A percentile compares a stretch with the other conserved stretches of the same genome.
These are phyloP conservation scores for Epichloe gansuensis DNA, from an alignment of 2,329 filamentous ascomycete species.

Conservation along the genomic window DNA sequence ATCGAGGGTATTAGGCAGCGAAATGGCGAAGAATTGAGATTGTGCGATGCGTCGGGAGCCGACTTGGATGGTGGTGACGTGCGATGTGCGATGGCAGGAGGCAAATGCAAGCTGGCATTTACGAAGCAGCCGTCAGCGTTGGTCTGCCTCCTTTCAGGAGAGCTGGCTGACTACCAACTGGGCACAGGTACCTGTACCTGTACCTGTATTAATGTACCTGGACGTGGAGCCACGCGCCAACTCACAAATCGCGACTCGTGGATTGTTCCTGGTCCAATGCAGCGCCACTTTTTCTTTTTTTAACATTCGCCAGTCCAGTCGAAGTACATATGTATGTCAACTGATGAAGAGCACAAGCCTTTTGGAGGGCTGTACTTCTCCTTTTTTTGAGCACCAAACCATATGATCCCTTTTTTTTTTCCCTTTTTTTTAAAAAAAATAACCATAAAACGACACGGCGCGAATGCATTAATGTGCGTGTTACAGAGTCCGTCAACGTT, in stretches of 20 bases:
- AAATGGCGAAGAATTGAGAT: neutral
- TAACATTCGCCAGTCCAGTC: no score
- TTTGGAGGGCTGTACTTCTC: no score
- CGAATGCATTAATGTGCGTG: no score
- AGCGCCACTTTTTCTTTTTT: neutral
- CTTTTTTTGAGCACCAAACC: no score
- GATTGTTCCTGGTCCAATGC: neutral
- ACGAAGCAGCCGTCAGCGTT: neutral
- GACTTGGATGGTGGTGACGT: neutral
- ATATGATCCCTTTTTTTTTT: no score
- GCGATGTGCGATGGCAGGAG: slow-evolving; percentile 8
- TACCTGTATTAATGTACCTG: neutral
- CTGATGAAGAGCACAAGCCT: no score
- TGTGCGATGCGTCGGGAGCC: neutral
- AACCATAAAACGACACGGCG: no score
- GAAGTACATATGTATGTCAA: no score
- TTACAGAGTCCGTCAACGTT: no score
- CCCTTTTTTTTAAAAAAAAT: no score
- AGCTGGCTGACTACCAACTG: neutral
- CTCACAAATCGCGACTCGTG: neutral
- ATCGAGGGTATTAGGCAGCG: neutral
- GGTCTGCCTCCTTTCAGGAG: neutral
- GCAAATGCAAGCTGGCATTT: slow-evolving; percentile 8
- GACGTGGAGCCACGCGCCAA: neutral
- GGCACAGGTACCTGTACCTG: neutral